phyloP scores from a whole-genome alignment of 345 rosid species.

The Erodium maritimum region DNA sequence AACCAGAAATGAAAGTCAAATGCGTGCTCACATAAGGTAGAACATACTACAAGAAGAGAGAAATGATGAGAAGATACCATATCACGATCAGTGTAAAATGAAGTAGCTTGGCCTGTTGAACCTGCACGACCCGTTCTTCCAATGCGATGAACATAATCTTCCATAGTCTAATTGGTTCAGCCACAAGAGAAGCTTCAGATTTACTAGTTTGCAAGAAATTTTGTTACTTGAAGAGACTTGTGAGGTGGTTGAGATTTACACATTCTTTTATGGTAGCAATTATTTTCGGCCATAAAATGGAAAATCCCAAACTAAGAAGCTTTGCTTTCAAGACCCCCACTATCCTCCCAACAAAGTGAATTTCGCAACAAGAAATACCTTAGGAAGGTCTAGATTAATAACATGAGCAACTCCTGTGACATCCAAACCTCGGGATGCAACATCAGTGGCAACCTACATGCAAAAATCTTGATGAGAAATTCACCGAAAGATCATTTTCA shows the following conservation, averaged over 20 bases:
- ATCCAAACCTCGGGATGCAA: slow-evolving; percentile 37
- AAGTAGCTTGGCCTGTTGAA: slow-evolving; percentile 29
- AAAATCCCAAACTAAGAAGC: background rate
- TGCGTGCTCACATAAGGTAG: background rate
- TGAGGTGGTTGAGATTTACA: background rate
- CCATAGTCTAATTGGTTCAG: slow-evolving; percentile 25
- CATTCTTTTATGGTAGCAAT: no score
- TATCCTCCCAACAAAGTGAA: slow-evolving; percentile 2
- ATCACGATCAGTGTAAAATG: slow-evolving; percentile 28
- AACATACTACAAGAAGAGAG: slow-evolving; percentile 1
- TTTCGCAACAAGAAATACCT: slow-evolving; percentile 19
- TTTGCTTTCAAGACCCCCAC: background rate
- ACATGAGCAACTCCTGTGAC: slow-evolving; percentile 34
- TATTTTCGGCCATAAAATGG: no score
- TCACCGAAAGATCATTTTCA: background rate
- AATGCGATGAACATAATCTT: slow-evolving; percentile 30
- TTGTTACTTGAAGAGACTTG: slow-evolving; percentile 7
- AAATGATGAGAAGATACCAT: slow-evolving; percentile 12
- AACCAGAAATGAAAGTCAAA: background rate
- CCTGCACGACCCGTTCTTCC: slow-evolving; percentile 41
- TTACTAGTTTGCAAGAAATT: slow-evolving; percentile 17
- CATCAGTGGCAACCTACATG: slow-evolving; percentile 33
- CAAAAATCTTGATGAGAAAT: background rate
- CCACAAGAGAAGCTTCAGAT: slow-evolving; percentile 25
- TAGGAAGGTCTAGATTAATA: slow-evolving; percentile 33